Conservation (phyloP, 2,329 filamentous ascomycete genomes). For the Neodidymelliopsis sp. region DNA sequence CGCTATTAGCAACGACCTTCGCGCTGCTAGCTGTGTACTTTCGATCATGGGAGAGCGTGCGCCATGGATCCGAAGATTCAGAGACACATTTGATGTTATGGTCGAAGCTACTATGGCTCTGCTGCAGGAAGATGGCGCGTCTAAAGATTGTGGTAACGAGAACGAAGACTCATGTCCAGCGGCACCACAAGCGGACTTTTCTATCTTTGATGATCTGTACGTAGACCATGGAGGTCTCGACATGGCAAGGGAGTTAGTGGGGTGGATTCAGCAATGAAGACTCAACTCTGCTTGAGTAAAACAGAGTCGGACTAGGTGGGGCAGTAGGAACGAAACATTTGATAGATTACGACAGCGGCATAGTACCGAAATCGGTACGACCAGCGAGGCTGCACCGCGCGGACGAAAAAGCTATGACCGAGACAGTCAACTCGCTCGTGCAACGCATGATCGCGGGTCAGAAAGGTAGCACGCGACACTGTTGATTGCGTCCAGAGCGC, state of each 20-base stretch:
- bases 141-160: too few relatives aligned
- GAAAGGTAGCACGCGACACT: neutral
- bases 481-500: neutral
- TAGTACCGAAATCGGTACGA: neutral
- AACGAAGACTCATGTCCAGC: too few relatives aligned
- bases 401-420: too few relatives aligned
- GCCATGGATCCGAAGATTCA: conserved; percentile 49
- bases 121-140: too few relatives aligned
- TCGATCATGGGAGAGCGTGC: conserved; percentile 61
- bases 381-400: too few relatives aligned
- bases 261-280: conserved; percentile 12
- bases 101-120: conserved; percentile 23
- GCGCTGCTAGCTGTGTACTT: conserved; percentile 58
- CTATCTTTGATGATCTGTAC: conserved; percentile 17
- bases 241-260: conserved; percentile 19
- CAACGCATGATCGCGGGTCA: neutral
- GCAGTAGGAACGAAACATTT: too few relatives aligned
- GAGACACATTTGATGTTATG: conserved; percentile 23
- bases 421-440: neutral
- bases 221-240: conserved; percentile 14
- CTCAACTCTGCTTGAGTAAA: too few relatives aligned
- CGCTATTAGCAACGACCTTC: conserved; percentile 58
- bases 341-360: too few relatives aligned
- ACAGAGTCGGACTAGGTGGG: too few relatives aligned
- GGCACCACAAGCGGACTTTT: conserved; percentile 10